Evolutionary conservation across 106 monocot species (phyloP), one percentile per base, ranked within the genome.

Genomic region (Allium sativum): DNA sequence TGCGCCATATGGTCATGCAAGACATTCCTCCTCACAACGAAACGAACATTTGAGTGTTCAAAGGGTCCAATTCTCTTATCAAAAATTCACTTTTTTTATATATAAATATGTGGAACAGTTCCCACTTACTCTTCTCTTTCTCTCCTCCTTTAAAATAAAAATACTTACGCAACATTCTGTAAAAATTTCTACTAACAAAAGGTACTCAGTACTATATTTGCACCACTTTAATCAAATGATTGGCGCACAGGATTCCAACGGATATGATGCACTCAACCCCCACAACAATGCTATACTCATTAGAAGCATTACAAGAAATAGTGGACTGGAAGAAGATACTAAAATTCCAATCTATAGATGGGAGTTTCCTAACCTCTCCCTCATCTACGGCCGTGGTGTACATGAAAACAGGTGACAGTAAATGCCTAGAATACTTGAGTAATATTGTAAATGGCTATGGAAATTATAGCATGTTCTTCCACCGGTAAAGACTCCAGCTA

Each of bases 221-320:
- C 14, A 53, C 52, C 7, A 53, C 4, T 5, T 53, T 53, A 53
- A 53, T 15, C 14, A 53, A 53, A 40, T 19, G 10, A 8, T 60
- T 41, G 9, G 5, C 9, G 9, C 44, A 7, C 45, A 76, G 76
- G 50, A 70, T 76, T 8, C 76, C 76, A 8, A 15, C 58, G 10
- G 69, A 70, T 18, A 40, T 69, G 58, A 51, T 70, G 56, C 70
- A 76, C 31, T 51, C 56, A 10, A 57, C 48, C 18, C 63, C 41
- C 6, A 76, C 76, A 6, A 76, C 76, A 9, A 55, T 76, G 50
- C 48, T 76, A 21, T 65, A 57, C 65, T 62, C 56, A 9, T 5
- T 77, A 8, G 76, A 77, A 66, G 76, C 62, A 19, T 53, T 65
- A 65, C 14, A 65, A 65, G 65, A 65, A 40, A 16, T 65, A 40